Evolutionary conservation across 495 filamentous ascomycete species (phyloP), one percentile per base, ranked within the genome.

Genomic region (Annulohypoxylon bovei): DNA sequence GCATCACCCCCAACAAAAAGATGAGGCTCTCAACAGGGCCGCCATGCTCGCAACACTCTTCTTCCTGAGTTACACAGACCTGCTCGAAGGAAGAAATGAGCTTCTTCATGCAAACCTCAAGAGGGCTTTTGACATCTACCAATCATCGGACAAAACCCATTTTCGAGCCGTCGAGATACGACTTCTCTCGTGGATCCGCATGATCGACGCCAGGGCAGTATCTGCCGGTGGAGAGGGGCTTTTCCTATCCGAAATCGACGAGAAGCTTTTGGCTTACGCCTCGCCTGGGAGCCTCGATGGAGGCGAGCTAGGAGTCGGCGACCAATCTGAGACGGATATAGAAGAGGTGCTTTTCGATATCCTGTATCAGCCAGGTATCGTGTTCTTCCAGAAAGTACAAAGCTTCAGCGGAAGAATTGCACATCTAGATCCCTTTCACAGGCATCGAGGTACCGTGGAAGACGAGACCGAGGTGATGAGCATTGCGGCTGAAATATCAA

Each of bases 141-240:
- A 66, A 35, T 54, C 59, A 23, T 60, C 69, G 35, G 72, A 73
- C 33, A 76, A 75, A 32, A 39, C 58, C 12, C 55, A 63, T 6
- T 56, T 74, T 27, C 46, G 62, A 11, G 58, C 66, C 9, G 56
- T 72, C 42, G 75, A 80, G 35, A 67, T 70, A 57, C 72, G 73
- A 11, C 57, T 81, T 8, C 65, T 81, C 25, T 76, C 77, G 27
- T 81, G 80, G 80, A 63, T 81, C 22, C 74, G 79, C 3, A 59
- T 82, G 5, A 49, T 82, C 16, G 80, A 82, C 47, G 78, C 74
- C 4, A 62, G 79, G 4, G 79, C 80, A 11, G 77, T 78, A 12
- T 78, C 77, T 32, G 80, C 78, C 14, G 79, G 79, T 20, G 78
- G 78, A 8, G 78, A 81, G 20, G 79, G 80, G 11, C 64, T 81